phyloP scores from a whole-genome alignment of 371 early-diverging fungal species.

The Smittium mucronatum region DNA sequence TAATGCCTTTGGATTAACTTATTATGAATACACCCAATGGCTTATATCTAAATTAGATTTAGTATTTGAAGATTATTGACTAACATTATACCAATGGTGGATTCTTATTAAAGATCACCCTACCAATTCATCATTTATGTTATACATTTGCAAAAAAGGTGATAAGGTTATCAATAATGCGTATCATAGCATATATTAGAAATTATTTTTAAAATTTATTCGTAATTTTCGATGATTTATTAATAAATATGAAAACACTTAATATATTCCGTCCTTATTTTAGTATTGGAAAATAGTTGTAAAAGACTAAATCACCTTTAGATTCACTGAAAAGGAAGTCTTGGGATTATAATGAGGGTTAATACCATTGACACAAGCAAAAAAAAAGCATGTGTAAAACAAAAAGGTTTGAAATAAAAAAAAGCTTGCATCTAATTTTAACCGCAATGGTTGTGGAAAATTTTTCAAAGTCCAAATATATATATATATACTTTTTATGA shows the following conservation, averaged over 20 bases:
- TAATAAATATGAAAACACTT: not conserved
- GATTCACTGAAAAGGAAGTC: too few relatives aligned
- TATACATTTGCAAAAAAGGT: not conserved
- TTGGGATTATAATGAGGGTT: too few relatives aligned
- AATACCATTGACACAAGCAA: too few relatives aligned
- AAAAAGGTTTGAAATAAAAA: too few relatives aligned
- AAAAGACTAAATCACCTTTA: not conserved
- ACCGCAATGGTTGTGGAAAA: too few relatives aligned
- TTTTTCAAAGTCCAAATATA: too few relatives aligned
- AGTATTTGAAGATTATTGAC: not conserved
- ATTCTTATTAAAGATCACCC: not conserved
- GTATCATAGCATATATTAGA: not conserved
- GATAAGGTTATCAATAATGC: not conserved
- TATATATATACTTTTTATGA: too few relatives aligned
- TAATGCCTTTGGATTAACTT: not conserved
- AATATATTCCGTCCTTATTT: not conserved
- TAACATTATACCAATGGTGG: not conserved
- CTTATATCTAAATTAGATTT: not conserved
- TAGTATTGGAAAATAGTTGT: not conserved
- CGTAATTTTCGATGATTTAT: not conserved
- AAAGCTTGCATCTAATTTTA: too few relatives aligned
- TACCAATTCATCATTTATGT: not conserved
- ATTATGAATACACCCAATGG: not conserved
- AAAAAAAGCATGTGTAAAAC: too few relatives aligned
- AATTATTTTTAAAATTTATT: not conserved